Base-by-base conservation (phyloP, 192 early-diverging fungal species). In the Entomortierella lignicola region DNA sequence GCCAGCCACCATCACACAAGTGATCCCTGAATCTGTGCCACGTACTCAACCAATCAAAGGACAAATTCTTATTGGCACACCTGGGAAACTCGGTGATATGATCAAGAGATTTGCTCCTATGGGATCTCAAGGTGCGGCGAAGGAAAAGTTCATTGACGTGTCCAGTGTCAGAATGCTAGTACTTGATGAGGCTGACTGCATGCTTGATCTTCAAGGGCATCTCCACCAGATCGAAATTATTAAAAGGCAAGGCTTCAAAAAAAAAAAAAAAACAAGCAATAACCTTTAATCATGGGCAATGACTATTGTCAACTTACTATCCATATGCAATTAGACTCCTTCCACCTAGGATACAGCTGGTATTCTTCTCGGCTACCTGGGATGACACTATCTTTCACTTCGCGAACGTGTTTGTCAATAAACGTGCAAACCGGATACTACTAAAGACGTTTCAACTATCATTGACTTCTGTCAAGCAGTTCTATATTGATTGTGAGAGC, bases 281-380 rank as follows among this genome's bases (percentile, higher is more conserved):
- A n/a, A n/a, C n/a, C n/a, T n/a, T n/a, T n/a, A n/a, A n/a, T n/a
- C n/a, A n/a, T n/a, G n/a, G n/a, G n/a, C n/a, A n/a, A n/a, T n/a
- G n/a, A n/a, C n/a, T n/a, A n/a, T n/a, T n/a, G n/a, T n/a, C n/a
- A n/a, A n/a, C n/a, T n/a, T n/a, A n/a, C n/a, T n/a, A n/a, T n/a
- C n/a, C n/a, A n/a, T n/a, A n/a, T n/a, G n/a, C n/a, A n/a, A 26
- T 8, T 77, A 93, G 90, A 52, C 25, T 81, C 34, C 85, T 97
- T 71, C 91, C 91, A 13, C 81, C 59, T 20, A 54, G 61, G 0
- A 88, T 87, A 66, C 98, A 99, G 69, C 86, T 95, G 39, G 88
- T 97, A 17, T 80, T 98, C 61, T 99, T 99, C 79, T 98, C 96
- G 20, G 98, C 98, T 1, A 99, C 98, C 0, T 99, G 95, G 87